Evolutionary conservation across 2,329 filamentous ascomycete genomes (phyloP).

Genomic region (Pyrenochaeta sp.): DNA sequence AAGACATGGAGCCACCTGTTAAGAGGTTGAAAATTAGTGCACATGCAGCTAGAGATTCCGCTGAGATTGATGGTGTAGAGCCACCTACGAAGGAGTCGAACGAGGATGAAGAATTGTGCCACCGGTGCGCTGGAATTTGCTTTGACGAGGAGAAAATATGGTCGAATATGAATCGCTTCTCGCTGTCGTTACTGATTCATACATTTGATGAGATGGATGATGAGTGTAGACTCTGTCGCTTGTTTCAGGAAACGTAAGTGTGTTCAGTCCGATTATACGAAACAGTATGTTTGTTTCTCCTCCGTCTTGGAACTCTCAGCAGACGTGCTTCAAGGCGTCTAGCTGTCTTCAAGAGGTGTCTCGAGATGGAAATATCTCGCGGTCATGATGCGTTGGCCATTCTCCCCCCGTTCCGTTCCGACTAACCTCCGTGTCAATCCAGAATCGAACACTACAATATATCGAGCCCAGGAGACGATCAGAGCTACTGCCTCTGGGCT

Average conservation of each 20-base stretch:
- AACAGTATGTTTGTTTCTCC: too few relatives aligned
- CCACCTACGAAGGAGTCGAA: neutral
- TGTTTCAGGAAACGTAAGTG: constrained; percentile 6
- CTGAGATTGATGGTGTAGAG: neutral
- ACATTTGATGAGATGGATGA: constrained; percentile 37
- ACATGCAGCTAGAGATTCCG: neutral
- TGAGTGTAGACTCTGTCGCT: constrained; percentile 5
- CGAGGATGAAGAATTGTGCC: neutral
- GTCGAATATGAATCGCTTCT: neutral
- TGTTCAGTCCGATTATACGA: too few relatives aligned
- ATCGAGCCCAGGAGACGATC: neutral
- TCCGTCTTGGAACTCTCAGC: neutral
- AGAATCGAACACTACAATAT: neutral
- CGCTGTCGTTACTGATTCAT: neutral
- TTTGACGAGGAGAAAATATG: neutral
- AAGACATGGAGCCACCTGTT: neutral
- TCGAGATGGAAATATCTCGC: too few relatives aligned
- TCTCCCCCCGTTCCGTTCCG: too few relatives aligned
- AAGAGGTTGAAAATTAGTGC: neutral
- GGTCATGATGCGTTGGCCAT: too few relatives aligned
- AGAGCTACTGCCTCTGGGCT: neutral
- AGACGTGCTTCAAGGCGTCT: neutral
- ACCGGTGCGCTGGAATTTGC: neutral
- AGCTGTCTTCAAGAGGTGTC: neutral
- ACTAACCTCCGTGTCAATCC: too few relatives aligned